Percentiles rank a stretch among this genome's conserved stretches.
These are phyloP conservation scores for Trichoderma afroharzianum DNA, from an alignment of 2,329 filamentous ascomycete species.

Conservation along the genomic window DNA sequence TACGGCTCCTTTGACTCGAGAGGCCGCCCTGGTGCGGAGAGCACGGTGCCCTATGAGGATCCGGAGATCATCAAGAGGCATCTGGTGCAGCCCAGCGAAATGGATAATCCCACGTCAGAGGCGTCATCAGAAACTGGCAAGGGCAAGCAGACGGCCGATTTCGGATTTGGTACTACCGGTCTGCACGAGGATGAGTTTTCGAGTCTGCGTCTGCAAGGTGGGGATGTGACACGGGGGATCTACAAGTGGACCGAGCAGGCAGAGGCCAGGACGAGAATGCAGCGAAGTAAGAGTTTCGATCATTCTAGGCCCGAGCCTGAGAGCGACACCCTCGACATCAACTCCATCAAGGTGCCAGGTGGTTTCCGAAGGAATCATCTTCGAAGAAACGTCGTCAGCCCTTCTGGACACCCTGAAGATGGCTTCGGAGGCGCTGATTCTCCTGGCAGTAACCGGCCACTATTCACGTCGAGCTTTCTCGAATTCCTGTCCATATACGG, in stretches of 20 bases:
- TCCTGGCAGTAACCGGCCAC: conserved; percentile 39
- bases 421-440: conserved; percentile 35
- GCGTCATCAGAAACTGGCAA: conserved; percentile 47
- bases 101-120: conserved; percentile 42
- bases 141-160: conserved; percentile 50
- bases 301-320: conserved; percentile 73
- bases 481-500: conserved; percentile 95
- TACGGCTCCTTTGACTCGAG: conserved; percentile 84
- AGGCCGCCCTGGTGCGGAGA: conserved; percentile 46
- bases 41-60: conserved; percentile 69
- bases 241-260: conserved; percentile 96
- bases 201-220: conserved; percentile 86
- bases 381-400: conserved; percentile 67
- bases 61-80: conserved; percentile 89
- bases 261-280: conserved; percentile 63
- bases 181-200: conserved; percentile 79
- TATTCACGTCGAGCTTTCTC: conserved; percentile 89
- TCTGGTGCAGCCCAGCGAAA: conserved; percentile 66
- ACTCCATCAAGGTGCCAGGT: conserved; percentile 86
- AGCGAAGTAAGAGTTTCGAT: conserved; percentile 86
- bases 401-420: conserved; percentile 35
- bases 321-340: conserved; percentile 77
- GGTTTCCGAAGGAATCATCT: conserved; percentile 91
- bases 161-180: conserved; percentile 29
- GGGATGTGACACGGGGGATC: conserved; percentile 90